Conservation (phyloP, 192 early-diverging fungal genomes). For the Coemansia sp. region DNA sequence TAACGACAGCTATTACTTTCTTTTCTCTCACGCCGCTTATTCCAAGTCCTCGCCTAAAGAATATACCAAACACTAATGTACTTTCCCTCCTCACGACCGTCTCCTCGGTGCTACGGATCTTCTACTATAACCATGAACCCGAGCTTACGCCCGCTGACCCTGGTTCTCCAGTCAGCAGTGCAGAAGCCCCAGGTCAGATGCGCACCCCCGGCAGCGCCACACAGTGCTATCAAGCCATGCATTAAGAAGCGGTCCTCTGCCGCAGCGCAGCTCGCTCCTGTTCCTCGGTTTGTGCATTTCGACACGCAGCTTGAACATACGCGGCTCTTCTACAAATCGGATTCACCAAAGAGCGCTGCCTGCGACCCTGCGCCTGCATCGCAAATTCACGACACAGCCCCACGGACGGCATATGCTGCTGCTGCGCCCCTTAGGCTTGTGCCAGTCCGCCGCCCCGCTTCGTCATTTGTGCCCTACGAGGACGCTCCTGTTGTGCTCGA, state of each 20-base stretch:
- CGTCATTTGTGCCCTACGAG: slow-evolving; percentile 45
- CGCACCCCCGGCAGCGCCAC: neutral
- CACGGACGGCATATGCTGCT: neutral
- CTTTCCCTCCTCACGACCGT: slow-evolving; percentile 19
- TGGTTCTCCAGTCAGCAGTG: slow-evolving; percentile 24
- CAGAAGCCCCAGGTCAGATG: neutral
- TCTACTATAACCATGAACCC: slow-evolving; percentile 11
- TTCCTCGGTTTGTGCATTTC: slow-evolving; percentile 67
- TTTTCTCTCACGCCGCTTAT: neutral
- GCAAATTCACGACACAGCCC: neutral
- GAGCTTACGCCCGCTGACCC: slow-evolving; percentile 17
- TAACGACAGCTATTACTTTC: neutral
- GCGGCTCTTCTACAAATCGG: slow-evolving; percentile 65
- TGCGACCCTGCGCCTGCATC: slow-evolving; percentile 20
- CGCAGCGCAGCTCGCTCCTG: neutral
- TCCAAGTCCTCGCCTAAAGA: neutral
- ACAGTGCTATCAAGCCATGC: slow-evolving; percentile 24
- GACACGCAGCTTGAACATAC: slow-evolving; percentile 63
- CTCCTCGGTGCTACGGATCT: slow-evolving; percentile 6
- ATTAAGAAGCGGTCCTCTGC: slow-evolving; percentile 18
- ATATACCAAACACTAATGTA: slow-evolving; percentile 21
- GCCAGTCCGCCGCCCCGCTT: slow-evolving; percentile 38
- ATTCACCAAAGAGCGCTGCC: slow-evolving; percentile 59
- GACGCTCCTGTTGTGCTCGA: slow-evolving; percentile 62
- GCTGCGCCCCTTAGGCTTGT: slow-evolving; percentile 1